A percentile compares a stretch with the other conserved stretches of the same genome.
phyloP scores from a whole-genome alignment of 495 filamentous ascomycete genomes.

The Talaromyces proteolyticus region DNA sequence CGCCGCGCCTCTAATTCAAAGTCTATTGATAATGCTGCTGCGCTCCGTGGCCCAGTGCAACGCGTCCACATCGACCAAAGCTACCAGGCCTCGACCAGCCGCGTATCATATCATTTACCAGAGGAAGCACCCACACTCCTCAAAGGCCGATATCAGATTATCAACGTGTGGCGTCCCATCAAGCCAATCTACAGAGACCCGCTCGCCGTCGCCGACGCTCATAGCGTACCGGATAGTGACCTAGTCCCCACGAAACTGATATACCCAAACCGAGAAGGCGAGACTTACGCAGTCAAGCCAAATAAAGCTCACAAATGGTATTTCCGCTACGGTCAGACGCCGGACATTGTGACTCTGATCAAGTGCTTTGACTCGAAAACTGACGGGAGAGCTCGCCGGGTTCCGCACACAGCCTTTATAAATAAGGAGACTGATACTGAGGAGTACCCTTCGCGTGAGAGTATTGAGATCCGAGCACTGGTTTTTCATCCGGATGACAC shows the following conservation, averaged over 20 bases:
- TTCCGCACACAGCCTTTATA: conserved; percentile 60
- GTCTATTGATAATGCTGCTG: conserved; percentile 17
- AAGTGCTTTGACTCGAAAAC: conserved; percentile 68
- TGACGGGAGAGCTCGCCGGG: conserved; percentile 43
- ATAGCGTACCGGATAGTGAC: conserved; percentile 37
- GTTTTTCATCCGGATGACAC: conserved; percentile 48
- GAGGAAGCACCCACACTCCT: conserved; percentile 56
- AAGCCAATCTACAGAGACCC: conserved; percentile 57
- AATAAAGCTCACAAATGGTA: conserved; percentile 43
- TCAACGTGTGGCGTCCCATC: conserved; percentile 78
- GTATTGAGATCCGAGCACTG: conserved; percentile 58
- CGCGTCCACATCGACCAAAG: conserved; percentile 71
- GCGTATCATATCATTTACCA: conserved; percentile 56
- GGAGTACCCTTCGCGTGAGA: conserved; percentile 40
- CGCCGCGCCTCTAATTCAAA: conserved; percentile 37
- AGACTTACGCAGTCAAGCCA: conserved; percentile 37
- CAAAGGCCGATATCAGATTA: conserved; percentile 64
- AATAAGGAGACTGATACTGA: conserved; percentile 45
- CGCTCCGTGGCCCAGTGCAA: conserved; percentile 55
- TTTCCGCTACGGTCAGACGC: conserved; percentile 45
- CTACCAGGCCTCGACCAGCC: conserved; percentile 48
- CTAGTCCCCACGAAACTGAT: conserved; percentile 41
- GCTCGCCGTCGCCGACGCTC: conserved; percentile 52
- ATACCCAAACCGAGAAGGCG: conserved; percentile 42
- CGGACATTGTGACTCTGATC: conserved; percentile 58